Conservation (phyloP, 345 rosid species). For the Gossypium anomalum region DNA sequence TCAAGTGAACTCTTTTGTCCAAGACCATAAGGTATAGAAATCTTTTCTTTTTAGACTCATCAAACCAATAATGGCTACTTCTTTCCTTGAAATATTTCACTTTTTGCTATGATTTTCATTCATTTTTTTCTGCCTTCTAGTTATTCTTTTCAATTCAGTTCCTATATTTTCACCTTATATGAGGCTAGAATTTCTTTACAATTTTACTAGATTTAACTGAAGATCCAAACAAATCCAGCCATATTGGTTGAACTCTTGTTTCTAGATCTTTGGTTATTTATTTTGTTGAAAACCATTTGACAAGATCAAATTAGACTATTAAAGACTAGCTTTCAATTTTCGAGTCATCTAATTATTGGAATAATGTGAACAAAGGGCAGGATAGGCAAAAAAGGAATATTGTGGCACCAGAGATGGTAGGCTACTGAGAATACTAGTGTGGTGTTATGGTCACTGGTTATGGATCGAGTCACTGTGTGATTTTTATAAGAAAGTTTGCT, state of each 20-base stretch:
- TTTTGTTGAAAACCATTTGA: background rate
- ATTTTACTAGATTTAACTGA: background rate
- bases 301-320: background rate
- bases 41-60: background rate
- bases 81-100: background rate
- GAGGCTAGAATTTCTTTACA: background rate
- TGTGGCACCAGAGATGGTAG: background rate
- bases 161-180: background rate
- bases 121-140: background rate
- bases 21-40: background rate
- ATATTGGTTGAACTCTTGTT: background rate
- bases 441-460: no score
- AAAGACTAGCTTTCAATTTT: background rate
- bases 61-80: background rate
- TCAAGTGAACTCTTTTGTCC: background rate
- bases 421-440: background rate
- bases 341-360: background rate
- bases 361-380: background rate
- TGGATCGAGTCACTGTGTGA: no score
- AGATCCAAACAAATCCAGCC: background rate
- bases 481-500: no score
- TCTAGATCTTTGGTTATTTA: background rate
- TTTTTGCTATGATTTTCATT: background rate
- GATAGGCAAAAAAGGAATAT: background rate
- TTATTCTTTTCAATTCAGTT: background rate